Evolutionary conservation across 1,284 basidiomycete genomes (phyloP), one percentile per base, ranked within the genome.

Genomic region (Ustilago tritici): DNA sequence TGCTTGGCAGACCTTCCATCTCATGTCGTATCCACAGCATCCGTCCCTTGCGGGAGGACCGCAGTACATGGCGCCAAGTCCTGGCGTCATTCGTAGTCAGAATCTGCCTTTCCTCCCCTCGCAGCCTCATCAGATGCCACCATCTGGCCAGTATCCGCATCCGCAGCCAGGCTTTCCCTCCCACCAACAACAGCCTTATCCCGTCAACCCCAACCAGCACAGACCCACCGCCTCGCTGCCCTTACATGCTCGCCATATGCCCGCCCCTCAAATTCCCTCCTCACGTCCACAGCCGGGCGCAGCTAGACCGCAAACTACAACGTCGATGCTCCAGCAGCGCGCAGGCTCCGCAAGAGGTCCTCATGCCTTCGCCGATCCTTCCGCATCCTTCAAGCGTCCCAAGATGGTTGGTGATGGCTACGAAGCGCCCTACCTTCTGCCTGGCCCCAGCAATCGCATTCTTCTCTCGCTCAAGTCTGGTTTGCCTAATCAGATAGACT

Each of bases 401-500:
- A 77, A 69, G 61, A 59, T 70, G 62, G 55, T 75, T 31, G 64
- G 63, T 31, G 68, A 70, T 36, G 72, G 66, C 53, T 68, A 56
- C 52, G 79, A 79, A 40, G 69, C 71, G 14, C 50, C 64, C 10
- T 84, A 80, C 55, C 76, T 83, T 12, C 36, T 73, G 31, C 72
- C 75, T 4, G 83, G 82, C 12, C 78, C 83, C 34, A 70, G 59
- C 54, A 85, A 85, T 57, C 82, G 83, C 34, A 75, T 84, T 14
- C 64, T 76, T 7, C 76, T 85, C 32, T 82, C 83, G 40, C 69
- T 85, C 55, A 75, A 77, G 46, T 84, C 82, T 2, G 83, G 81
- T n/a, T 68, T 85, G 17, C 78, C 81, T 23, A 71, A 61, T 23
- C 83, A 85, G 68, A 79, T 85, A 28, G 78, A 83, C 58, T 85